Evolutionary conservation across 1,284 basidiomycete genomes (phyloP).

Genomic region (Fomitopsis schrenkii): DNA sequence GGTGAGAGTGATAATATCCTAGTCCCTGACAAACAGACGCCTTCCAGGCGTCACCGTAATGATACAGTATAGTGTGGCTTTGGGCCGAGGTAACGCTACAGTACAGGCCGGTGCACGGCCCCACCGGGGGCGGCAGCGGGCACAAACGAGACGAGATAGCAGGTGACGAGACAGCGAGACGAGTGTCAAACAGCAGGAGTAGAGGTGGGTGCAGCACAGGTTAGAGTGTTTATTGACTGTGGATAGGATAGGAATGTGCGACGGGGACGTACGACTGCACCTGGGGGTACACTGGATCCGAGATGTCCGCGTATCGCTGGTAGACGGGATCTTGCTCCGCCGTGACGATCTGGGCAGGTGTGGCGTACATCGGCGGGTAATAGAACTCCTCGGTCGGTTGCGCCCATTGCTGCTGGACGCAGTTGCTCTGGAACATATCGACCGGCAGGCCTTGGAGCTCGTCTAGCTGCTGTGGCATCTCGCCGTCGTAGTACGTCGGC

Average conservation of each 20-base stretch:
- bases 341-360: background rate
- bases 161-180: background rate
- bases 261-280: background rate
- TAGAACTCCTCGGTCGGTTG: background rate
- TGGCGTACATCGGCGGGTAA: background rate
- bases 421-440: background rate
- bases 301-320: background rate
- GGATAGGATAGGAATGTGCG: background rate
- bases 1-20: slow-evolving; percentile 2
- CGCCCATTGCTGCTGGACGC: background rate
- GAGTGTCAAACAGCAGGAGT: background rate
- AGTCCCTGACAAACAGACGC: background rate
- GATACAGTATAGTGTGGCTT: background rate
- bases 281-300: background rate
- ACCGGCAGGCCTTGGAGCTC: background rate
- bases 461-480: slow-evolving; percentile 10
- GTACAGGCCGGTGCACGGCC: background rate
- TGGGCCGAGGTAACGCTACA: slow-evolving; percentile 1
- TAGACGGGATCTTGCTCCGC: background rate
- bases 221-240: background rate
- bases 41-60: slow-evolving; percentile 1
- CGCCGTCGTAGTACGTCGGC: slow-evolving; percentile 10
- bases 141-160: background rate
- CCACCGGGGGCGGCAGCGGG: background rate
- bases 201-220: background rate